These are phyloP conservation scores for Trichoderma sp. DNA, from an alignment of 2,329 filamentous ascomycete species.

Conservation along the genomic window DNA sequence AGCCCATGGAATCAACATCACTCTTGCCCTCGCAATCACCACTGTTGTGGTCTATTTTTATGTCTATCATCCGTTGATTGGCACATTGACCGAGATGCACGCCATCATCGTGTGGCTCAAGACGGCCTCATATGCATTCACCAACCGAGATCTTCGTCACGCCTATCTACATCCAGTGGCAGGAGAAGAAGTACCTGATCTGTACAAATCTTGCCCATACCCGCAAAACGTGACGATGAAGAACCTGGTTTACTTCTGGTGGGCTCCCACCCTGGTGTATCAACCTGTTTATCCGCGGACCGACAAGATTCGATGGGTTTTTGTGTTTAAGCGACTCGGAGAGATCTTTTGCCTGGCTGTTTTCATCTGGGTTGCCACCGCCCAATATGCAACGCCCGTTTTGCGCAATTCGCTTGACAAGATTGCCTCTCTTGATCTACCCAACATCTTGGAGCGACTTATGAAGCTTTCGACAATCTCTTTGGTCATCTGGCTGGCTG, in stretches of 20 bases:
- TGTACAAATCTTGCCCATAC: conserved; percentile 84
- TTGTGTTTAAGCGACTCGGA: conserved; percentile 77
- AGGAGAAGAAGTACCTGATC: conserved; percentile 71
- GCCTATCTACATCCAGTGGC: conserved; percentile 77
- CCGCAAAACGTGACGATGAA: conserved; percentile 84
- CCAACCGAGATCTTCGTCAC: conserved; percentile 91
- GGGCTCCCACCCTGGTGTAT: conserved; percentile 94
- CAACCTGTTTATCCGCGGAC: conserved; percentile 95
- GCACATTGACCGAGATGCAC: conserved; percentile 86
- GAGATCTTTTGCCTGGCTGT: conserved; percentile 78
- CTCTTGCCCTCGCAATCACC: conserved; percentile 75
- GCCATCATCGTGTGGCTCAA: conserved; percentile 96
- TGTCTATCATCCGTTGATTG: conserved; percentile 91
- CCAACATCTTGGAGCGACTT: conserved; percentile 82
- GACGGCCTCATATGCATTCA: conserved; percentile 92
- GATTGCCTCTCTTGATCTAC: conserved; percentile 76
- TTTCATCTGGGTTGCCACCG: conserved; percentile 93
- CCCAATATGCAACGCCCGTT: conserved; percentile 90
- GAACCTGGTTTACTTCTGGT: conserved; percentile 96
- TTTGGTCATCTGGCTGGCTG: conserved; percentile 93
- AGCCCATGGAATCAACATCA: conserved; percentile 81
- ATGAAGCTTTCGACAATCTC: conserved; percentile 96
- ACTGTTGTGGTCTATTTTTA: conserved; percentile 86
- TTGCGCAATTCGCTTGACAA: conserved; percentile 88
- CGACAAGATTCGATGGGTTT: conserved; percentile 77